phyloP scores from a whole-genome alignment of 1,284 basidiomycete genomes.

The Ustilago vetiveriae region DNA sequence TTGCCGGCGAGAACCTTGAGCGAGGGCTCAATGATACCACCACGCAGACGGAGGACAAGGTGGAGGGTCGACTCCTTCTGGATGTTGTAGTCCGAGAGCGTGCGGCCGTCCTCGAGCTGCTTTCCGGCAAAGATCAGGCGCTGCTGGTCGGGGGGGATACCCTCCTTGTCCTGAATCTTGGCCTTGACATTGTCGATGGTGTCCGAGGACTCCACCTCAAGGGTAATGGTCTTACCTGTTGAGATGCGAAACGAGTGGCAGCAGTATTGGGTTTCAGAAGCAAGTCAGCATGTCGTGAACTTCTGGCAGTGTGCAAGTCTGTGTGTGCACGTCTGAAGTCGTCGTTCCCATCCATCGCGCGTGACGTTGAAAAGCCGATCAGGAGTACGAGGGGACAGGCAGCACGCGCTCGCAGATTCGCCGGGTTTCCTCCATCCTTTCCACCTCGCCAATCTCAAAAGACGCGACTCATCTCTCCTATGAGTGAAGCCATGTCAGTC shows the following conservation, averaged over 20 bases:
- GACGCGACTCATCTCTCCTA: too few relatives aligned
- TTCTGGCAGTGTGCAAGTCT: neutral
- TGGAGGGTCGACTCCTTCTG: conserved; percentile 74
- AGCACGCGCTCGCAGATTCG: too few relatives aligned
- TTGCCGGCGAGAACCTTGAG: conserved; percentile 88
- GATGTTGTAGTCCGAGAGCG: conserved; percentile 74
- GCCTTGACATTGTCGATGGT: conserved; percentile 68
- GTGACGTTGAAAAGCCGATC: too few relatives aligned
- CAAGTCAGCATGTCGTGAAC: conserved; percentile 12
- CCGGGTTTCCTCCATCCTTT: too few relatives aligned
- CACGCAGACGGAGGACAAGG: conserved; percentile 64
- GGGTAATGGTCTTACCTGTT: conserved; percentile 68
- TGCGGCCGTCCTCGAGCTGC: conserved; percentile 77
- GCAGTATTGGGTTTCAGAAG: too few relatives aligned
- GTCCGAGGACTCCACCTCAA: conserved; percentile 68
- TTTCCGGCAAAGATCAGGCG: conserved; percentile 98
- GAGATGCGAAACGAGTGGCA: neutral
- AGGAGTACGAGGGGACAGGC: too few relatives aligned
- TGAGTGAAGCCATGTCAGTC: too few relatives aligned
- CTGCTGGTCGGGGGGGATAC: conserved; percentile 94
- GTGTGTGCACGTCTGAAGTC: too few relatives aligned
- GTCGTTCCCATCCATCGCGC: conserved; percentile 20
- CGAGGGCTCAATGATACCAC: conserved; percentile 67
- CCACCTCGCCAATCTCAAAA: too few relatives aligned
- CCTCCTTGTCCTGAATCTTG: conserved; percentile 72